Evolutionary conservation across 2,329 filamentous ascomycete species (phyloP).

Genomic region (Exophiala phaeomuriformis): DNA sequence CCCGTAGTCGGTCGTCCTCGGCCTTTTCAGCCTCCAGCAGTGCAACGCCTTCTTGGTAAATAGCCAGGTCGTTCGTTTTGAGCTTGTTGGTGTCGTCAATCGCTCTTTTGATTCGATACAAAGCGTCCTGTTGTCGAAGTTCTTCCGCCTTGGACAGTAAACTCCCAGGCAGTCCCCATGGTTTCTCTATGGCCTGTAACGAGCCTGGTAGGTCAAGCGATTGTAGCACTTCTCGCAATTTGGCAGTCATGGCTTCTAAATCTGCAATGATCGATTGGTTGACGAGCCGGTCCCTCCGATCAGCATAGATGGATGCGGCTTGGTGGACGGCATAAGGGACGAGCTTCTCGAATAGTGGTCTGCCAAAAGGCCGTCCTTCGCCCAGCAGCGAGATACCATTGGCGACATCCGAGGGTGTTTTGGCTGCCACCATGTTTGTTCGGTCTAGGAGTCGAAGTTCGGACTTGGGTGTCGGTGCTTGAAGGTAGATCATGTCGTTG

Average conservation of each 20-base stretch:
- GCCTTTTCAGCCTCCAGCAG: slow-evolving; percentile 71
- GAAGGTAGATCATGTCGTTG: slow-evolving; percentile 90
- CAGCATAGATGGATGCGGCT: slow-evolving; percentile 89
- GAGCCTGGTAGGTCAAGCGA: slow-evolving; percentile 86
- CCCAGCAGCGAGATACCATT: slow-evolving; percentile 74
- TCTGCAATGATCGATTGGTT: slow-evolving; percentile 81
- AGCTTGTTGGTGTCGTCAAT: slow-evolving; percentile 87
- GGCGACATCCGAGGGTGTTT: slow-evolving; percentile 72
- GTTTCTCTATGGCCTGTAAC: slow-evolving; percentile 89
- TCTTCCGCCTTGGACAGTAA: slow-evolving; percentile 88
- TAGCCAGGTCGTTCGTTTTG: slow-evolving; percentile 66
- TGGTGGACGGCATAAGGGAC: slow-evolving; percentile 95
- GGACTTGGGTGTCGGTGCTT: slow-evolving; percentile 75
- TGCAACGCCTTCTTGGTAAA: slow-evolving; percentile 77
- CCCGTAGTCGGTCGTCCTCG: slow-evolving; percentile 69
- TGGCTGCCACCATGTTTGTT: slow-evolving; percentile 77
- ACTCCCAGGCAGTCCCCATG: slow-evolving; percentile 76
- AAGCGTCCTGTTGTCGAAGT: slow-evolving; percentile 79
- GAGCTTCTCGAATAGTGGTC: slow-evolving; percentile 78
- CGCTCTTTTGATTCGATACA: slow-evolving; percentile 67
- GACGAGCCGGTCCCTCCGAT: slow-evolving; percentile 80
- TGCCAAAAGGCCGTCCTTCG: slow-evolving; percentile 71
- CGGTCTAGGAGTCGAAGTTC: slow-evolving; percentile 80
- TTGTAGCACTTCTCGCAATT: slow-evolving; percentile 69
- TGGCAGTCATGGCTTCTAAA: slow-evolving; percentile 70